Percentiles rank a stretch among this genome's conserved stretches.
Conservation (phyloP, 1,139 yeast species). For the Candida anutae region DNA sequence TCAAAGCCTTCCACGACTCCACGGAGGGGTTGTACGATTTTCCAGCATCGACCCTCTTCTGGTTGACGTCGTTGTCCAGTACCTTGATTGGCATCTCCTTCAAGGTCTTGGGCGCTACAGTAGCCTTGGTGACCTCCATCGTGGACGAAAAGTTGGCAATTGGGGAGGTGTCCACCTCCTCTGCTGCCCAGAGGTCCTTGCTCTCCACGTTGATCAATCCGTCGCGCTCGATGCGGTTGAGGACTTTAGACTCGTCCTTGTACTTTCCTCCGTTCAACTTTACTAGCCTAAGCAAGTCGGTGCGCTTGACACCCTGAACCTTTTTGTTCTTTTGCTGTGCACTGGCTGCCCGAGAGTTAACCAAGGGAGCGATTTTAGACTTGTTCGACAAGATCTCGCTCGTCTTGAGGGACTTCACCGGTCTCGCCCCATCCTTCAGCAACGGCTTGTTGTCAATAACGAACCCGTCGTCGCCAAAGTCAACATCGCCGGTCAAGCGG, state of each 20-base stretch:
- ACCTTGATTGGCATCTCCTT: constrained; percentile 45
- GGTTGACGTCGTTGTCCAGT: constrained; percentile 25
- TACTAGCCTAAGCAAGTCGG: constrained; percentile 63
- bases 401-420: constrained; percentile 50
- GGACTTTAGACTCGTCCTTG: constrained; percentile 44
- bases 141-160: constrained; percentile 25
- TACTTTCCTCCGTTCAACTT: constrained; percentile 67
- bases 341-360: constrained; percentile 17
- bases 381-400: constrained; percentile 68
- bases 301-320: constrained; percentile 60
- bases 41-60: constrained; percentile 64
- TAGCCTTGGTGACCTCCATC: constrained; percentile 44
- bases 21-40: constrained; percentile 89
- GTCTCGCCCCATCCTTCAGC: constrained; percentile 1
- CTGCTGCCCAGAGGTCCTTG: constrained; percentile 60
- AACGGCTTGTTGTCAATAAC: constrained; percentile 45
- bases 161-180: constrained; percentile 28
- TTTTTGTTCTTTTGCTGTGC: constrained; percentile 20
- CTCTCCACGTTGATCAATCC: constrained; percentile 46
- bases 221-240: constrained; percentile 50
- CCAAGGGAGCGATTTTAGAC: constrained; percentile 71
- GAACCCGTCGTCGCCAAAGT: constrained; percentile 42
- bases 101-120: constrained; percentile 50
- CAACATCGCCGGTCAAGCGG: constrained; percentile 52
- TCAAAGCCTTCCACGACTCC: constrained; percentile 72